Evolutionary conservation across 2,329 filamentous ascomycete species (phyloP).

Genomic region (Huntiella savannae): DNA sequence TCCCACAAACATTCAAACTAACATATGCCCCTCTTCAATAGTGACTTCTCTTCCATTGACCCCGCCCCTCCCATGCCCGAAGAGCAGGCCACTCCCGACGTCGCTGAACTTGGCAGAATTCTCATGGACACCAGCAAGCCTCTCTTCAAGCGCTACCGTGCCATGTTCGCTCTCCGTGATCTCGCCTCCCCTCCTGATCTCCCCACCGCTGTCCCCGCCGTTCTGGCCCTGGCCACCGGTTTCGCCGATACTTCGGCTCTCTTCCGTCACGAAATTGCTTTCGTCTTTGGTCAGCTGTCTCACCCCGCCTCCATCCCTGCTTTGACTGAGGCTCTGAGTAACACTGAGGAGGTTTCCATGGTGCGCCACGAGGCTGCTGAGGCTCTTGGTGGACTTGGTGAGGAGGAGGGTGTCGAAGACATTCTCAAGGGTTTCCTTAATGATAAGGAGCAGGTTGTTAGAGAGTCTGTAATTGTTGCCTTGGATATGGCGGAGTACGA

Average conservation of each 20-base stretch:
- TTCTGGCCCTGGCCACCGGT: conserved; percentile 69
- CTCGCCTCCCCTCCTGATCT: conserved; percentile 84
- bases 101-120: conserved; percentile 54
- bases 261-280: conserved; percentile 94
- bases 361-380: conserved; percentile 95
- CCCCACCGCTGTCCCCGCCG: conserved; percentile 71
- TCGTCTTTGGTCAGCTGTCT: conserved; percentile 90
- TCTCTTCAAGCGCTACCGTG: conserved; percentile 83
- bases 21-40: conserved; percentile 21
- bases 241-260: conserved; percentile 73
- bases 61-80: conserved; percentile 77
- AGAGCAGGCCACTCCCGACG: conserved; percentile 34
- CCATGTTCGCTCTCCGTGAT: conserved; percentile 95
- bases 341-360: conserved; percentile 78
- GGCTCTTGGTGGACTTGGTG: conserved; percentile 80
- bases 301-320: conserved; percentile 95
- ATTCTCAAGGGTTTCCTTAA: conserved; percentile 65
- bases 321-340: conserved; percentile 56
- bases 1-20: conserved; percentile 6
- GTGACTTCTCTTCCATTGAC: conserved; percentile 89
- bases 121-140: conserved; percentile 63
- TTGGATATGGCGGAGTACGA: conserved; percentile 97
- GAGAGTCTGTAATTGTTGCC: conserved; percentile 86
- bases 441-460: conserved; percentile 81
- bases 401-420: conserved; percentile 83